phyloP scores from a whole-genome alignment of 2,329 filamentous ascomycete genomes.

The Drechslerella coelobrocha region DNA sequence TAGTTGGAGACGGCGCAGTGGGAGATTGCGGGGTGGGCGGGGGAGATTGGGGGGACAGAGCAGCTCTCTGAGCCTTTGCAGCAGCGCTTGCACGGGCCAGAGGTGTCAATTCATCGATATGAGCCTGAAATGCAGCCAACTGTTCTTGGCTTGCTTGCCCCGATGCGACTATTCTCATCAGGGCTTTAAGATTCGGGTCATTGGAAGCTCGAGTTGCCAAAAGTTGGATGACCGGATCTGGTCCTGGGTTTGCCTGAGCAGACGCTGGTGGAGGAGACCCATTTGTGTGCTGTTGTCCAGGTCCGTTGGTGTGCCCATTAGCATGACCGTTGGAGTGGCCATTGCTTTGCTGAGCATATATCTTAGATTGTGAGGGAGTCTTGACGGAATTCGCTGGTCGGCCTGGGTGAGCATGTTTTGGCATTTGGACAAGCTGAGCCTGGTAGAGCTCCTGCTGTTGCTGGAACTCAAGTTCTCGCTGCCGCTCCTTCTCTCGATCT shows the following conservation, averaged over 20 bases:
- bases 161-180: conserved; percentile 83
- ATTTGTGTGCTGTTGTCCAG: neutral
- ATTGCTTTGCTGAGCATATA: conserved; percentile 7
- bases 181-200: conserved; percentile 73
- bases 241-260: conserved; percentile 57
- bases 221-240: conserved; percentile 82
- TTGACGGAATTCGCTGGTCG: conserved; percentile 12
- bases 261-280: conserved; percentile 16
- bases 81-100: conserved; percentile 49
- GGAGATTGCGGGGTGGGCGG: conserved; percentile 26
- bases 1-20: conserved; percentile 17
- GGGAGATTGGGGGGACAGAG: conserved; percentile 37
- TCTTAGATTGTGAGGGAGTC: conserved; percentile 44
- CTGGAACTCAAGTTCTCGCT: conserved; percentile 60
- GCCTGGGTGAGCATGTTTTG: conserved; percentile 13
- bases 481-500: conserved; percentile 60
- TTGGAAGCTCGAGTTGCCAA: conserved; percentile 77
- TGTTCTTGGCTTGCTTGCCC: conserved; percentile 75
- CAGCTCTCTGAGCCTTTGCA: conserved; percentile 45
- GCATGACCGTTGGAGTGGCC: conserved; percentile 13
- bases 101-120: conserved; percentile 77
- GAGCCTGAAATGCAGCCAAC: conserved; percentile 76
- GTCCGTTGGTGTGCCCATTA: conserved; percentile 2
- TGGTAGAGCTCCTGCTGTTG: conserved; percentile 42
- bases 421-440: conserved; percentile 38